Evolutionary conservation across 768 basidiomycete genomes (phyloP).

Genomic region (Pholiota molesta): DNA sequence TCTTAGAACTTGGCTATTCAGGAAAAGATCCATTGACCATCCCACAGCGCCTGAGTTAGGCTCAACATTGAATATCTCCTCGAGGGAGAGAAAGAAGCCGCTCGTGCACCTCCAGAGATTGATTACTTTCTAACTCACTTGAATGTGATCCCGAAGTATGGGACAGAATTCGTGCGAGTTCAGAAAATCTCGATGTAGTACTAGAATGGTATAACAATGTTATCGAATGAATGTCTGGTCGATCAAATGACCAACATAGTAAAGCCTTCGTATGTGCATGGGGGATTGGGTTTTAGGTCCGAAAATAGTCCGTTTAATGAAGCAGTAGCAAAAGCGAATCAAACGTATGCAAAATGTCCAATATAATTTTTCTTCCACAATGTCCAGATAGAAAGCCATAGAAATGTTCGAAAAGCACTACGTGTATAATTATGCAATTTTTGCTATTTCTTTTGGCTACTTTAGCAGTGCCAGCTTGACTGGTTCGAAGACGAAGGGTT

Average conservation of each 20-base stretch:
- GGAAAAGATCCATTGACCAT: conserved; percentile 52
- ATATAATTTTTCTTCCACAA: neutral
- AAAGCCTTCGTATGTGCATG: no score
- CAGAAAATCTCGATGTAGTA: no score
- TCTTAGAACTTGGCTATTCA: conserved; percentile 73
- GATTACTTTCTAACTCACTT: neutral
- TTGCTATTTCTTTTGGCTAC: neutral
- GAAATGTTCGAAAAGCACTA: no score
- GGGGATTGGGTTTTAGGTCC: no score
- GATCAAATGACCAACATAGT: no score
- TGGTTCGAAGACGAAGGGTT: neutral
- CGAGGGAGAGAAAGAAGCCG: conserved; percentile 67
- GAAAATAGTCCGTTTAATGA: no score
- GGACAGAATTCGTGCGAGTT: neutral
- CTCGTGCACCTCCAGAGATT: conserved; percentile 53
- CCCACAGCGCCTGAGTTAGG: conserved; percentile 66
- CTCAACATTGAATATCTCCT: conserved; percentile 63
- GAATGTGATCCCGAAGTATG: neutral
- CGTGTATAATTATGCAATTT: neutral
- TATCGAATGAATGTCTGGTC: no score
- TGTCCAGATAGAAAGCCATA: neutral
- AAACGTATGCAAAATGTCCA: no score
- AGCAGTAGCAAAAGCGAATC: no score
- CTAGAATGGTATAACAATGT: no score
- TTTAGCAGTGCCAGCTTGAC: conserved; percentile 11